Percentiles rank a stretch among this genome's conserved stretches.
Conservation (phyloP, 2,329 filamentous ascomycete species). For the Fusarium solani-melongenae region DNA sequence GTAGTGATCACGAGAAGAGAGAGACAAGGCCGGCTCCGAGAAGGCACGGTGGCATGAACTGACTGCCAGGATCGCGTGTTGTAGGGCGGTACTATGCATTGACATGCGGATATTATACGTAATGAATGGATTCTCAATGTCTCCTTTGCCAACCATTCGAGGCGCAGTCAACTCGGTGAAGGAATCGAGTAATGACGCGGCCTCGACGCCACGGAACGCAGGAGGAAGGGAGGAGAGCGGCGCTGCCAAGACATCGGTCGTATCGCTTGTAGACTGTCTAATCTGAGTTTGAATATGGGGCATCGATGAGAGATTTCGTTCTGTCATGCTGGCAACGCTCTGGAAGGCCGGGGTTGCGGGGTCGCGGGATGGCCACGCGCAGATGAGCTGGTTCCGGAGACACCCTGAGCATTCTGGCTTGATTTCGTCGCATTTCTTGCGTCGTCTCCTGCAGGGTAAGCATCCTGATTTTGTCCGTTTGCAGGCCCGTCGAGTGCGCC, state of each 20-base stretch:
- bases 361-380: background rate
- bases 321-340: background rate
- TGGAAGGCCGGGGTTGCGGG: background rate
- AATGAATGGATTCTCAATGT: slow-evolving; percentile 2
- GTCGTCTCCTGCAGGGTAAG: background rate
- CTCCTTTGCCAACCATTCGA: background rate
- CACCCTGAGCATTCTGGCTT: background rate
- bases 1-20: background rate
- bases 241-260: background rate
- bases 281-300: background rate
- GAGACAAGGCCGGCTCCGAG: background rate
- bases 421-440: slow-evolving; percentile 8
- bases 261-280: background rate
- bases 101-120: slow-evolving; percentile 5
- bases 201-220: background rate
- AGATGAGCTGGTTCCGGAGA: background rate
- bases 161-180: background rate
- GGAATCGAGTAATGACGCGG: background rate
- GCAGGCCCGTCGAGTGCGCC: background rate
- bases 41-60: slow-evolving; percentile 8
- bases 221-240: background rate
- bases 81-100: background rate
- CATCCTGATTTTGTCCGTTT: slow-evolving; percentile 7
- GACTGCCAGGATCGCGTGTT: slow-evolving; percentile 9
- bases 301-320: background rate